These are phyloP conservation scores for Phytophthora sojae DNA, from an alignment of 352 stramenopile species.

Conservation along the genomic window DNA sequence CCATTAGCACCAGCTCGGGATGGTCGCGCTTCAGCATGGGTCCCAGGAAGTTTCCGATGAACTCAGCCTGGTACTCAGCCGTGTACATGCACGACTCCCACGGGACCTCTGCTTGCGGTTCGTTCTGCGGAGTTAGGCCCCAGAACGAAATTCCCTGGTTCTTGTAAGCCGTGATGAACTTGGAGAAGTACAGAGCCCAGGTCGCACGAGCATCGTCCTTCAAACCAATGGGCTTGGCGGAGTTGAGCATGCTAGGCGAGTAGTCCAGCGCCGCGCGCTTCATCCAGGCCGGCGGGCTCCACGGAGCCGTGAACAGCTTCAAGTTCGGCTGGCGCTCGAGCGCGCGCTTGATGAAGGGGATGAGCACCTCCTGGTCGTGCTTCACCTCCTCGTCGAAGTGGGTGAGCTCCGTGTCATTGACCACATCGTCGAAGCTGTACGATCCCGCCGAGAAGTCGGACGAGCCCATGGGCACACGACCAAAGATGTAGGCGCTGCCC, in stretches of 20 bases:
- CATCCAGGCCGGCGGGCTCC: constrained; percentile 92
- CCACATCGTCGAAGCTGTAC: constrained; percentile 90
- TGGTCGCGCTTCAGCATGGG: constrained; percentile 73
- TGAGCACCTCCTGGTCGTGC: constrained; percentile 83
- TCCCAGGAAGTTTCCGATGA: constrained; percentile 82
- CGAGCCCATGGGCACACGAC: constrained; percentile 90
- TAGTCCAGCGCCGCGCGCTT: constrained; percentile 55
- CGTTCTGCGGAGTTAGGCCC: constrained; percentile 90
- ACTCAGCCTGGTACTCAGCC: constrained; percentile 66
- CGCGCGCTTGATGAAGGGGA: constrained; percentile 72
- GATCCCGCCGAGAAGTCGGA: constrained; percentile 89
- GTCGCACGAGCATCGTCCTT: constrained; percentile 58
- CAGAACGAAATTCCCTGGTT: constrained; percentile 75
- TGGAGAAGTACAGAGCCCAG: constrained; percentile 92
- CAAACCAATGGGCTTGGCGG: constrained; percentile 57
- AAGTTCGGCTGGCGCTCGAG: constrained; percentile 15
- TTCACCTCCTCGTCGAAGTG: constrained; percentile 83
- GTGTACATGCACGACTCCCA: constrained; percentile 79
- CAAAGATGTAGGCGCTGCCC: constrained; percentile 87
- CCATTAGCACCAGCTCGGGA: constrained; percentile 85
- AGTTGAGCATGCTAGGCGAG: constrained; percentile 69
- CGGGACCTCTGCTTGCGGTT: constrained; percentile 72
- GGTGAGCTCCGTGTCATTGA: constrained; percentile 66
- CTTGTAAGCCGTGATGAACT: constrained; percentile 91
- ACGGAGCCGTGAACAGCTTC: constrained; percentile 61